These are phyloP conservation scores for Lithospermum erythrorhizon DNA, from an alignment of 257 asterid genomes.

Conservation along the genomic window DNA sequence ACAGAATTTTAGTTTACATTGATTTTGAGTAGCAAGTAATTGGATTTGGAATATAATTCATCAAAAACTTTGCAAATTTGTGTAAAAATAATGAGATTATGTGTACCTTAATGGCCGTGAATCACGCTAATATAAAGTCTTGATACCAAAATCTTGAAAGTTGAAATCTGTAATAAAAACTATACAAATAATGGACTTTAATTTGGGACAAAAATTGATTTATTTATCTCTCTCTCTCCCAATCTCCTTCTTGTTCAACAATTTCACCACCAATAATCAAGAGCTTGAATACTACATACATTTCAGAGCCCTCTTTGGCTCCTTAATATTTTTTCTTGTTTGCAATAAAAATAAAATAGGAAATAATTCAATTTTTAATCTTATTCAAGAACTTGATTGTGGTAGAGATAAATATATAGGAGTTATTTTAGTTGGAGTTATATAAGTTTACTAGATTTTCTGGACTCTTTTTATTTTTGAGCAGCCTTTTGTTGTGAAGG, in stretches of 20 bases:
- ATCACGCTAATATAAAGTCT: slow-evolving; percentile 4
- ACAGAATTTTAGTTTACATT: neutral
- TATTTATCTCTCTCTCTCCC: slow-evolving; percentile 70
- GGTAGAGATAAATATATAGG: neutral
- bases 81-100: neutral
- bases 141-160: neutral
- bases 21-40: neutral
- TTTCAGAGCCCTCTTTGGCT: slow-evolving; percentile 49
- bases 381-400: neutral
- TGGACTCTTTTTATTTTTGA: slow-evolving; percentile 16
- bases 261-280: slow-evolving; percentile 72
- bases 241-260: slow-evolving; percentile 74
- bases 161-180: neutral
- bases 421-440: neutral
- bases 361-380: too few species aligned
- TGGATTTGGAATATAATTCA: neutral
- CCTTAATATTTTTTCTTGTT: slow-evolving; percentile 4
- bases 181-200: neutral
- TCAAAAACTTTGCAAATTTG: neutral
- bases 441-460: slow-evolving; percentile 5
- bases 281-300: slow-evolving; percentile 65
- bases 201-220: neutral
- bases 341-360: too few species aligned
- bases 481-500: slow-evolving; percentile 12
- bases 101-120: slow-evolving; percentile 13